These are phyloP conservation scores for Vitellaria paradoxa DNA, from an alignment of 179 eudicot species.

Conservation along the genomic window DNA sequence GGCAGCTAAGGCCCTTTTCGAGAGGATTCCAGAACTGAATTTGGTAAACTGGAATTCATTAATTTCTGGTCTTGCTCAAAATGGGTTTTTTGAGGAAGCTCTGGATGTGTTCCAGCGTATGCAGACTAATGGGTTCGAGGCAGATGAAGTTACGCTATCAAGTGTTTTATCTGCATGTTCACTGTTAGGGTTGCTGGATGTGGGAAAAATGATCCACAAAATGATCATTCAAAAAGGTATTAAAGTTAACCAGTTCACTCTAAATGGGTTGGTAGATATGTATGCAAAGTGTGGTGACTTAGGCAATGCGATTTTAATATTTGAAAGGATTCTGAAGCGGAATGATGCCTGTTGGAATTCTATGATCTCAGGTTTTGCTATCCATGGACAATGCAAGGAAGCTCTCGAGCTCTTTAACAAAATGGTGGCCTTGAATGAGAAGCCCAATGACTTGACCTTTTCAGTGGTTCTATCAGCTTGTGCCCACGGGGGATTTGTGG, in stretches of 20 bases:
- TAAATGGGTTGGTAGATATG: constrained; percentile 47
- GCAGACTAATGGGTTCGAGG: constrained; percentile 36
- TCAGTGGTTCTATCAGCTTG: constrained; percentile 43
- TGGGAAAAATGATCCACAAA: constrained; percentile 38
- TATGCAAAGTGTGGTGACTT: constrained; percentile 55
- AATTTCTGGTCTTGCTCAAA: constrained; percentile 43
- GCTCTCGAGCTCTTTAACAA: constrained; percentile 29
- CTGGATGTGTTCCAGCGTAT: constrained; percentile 30
- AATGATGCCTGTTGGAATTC: constrained; percentile 38
- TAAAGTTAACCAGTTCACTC: constrained; percentile 28
- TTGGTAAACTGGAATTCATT: constrained; percentile 49
- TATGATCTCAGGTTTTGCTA: constrained; percentile 41
- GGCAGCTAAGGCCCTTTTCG: constrained; percentile 37
- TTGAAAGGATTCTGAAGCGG: constrained; percentile 25
- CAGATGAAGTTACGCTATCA: constrained; percentile 36
- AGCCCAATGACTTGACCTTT: constrained; percentile 35
- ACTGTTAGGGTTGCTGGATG: constrained; percentile 32
- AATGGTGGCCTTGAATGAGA: constrained; percentile 33
- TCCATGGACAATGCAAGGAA: constrained; percentile 33
- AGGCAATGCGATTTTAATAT: constrained; percentile 30
- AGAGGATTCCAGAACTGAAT: constrained; percentile 31
- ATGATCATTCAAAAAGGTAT: constrained; percentile 24
- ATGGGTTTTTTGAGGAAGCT: constrained; percentile 43
- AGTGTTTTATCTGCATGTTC: constrained; percentile 51
- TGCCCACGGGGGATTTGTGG: constrained; percentile 43